phyloP scores from a whole-genome alignment of 1,139 yeast species.

The Kurtzmaniella quercitrusa region DNA sequence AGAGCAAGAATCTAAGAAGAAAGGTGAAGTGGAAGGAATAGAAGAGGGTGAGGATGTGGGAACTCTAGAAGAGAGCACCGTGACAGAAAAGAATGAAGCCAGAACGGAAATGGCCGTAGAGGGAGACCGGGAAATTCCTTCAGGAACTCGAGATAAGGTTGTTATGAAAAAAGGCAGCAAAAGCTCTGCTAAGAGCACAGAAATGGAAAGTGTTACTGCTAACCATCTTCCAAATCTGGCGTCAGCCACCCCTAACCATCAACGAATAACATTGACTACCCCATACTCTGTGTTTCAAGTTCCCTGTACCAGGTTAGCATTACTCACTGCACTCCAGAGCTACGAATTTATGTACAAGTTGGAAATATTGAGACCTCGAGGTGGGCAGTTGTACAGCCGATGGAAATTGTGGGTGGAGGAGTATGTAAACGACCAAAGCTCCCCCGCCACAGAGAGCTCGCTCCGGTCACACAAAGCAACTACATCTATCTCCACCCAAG shows the following conservation, averaged over 20 bases:
- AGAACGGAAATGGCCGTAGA: too few relatives aligned
- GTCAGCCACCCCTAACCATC: not conserved
- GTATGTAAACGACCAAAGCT: conserved; percentile 1
- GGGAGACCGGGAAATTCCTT: too few relatives aligned
- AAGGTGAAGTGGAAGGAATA: not conserved
- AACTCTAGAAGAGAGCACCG: too few relatives aligned
- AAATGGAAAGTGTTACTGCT: not conserved
- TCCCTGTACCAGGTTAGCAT: conserved; percentile 16
- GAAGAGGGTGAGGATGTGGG: not conserved
- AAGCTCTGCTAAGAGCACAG: not conserved
- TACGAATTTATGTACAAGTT: conserved; percentile 12
- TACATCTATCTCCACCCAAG: not conserved
- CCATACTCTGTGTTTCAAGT: conserved; percentile 7
- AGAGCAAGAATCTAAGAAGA: not conserved
- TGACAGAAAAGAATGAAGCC: too few relatives aligned
- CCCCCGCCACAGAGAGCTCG: conserved; percentile 6
- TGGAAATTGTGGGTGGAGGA: conserved; percentile 17
- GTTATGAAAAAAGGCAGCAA: not conserved
- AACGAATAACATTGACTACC: not conserved
- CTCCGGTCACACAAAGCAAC: not conserved
- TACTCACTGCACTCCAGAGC: conserved; percentile 12
- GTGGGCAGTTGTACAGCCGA: conserved; percentile 16
- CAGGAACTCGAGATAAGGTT: too few relatives aligned
- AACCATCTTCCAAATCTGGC: not conserved
- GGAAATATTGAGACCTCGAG: conserved; percentile 9